These are phyloP conservation scores for Mycena vulgaris DNA, from an alignment of 768 basidiomycete species.

Conservation along the genomic window DNA sequence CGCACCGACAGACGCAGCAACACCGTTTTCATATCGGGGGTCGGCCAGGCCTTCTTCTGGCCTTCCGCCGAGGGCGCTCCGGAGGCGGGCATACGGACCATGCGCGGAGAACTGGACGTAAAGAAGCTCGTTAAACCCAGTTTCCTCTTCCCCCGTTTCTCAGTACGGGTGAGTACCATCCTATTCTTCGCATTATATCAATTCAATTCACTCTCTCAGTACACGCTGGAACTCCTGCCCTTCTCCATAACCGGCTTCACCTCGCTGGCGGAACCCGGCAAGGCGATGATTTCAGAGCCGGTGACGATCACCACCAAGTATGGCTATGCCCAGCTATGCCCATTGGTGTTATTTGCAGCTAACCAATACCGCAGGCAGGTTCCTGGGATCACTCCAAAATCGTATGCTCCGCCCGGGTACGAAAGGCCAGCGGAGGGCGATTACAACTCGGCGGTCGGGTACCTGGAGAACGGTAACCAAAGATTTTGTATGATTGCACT, in stretches of 20 bases:
- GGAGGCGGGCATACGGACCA: constrained; percentile 49
- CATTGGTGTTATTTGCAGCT: too few relatives aligned
- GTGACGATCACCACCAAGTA: constrained; percentile 55
- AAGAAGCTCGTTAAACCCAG: constrained; percentile 59
- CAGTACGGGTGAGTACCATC: constrained; percentile 59
- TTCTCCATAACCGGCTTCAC: constrained; percentile 62
- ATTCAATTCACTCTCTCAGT: constrained; percentile 50
- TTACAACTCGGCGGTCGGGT: constrained; percentile 67
- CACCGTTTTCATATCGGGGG: constrained; percentile 60
- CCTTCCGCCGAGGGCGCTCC: constrained; percentile 51
- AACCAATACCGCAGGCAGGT: constrained; percentile 46
- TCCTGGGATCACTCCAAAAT: constrained; percentile 56
- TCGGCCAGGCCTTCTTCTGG: constrained; percentile 68
- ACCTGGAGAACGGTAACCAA: constrained; percentile 71
- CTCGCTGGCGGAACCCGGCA: constrained; percentile 26
- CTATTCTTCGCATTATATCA: not conserved
- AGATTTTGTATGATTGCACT: constrained; percentile 50
- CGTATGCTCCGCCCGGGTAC: constrained; percentile 70
- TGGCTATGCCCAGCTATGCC: not conserved
- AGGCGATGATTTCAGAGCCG: constrained; percentile 53
- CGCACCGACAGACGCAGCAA: constrained; percentile 56
- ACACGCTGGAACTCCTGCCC: constrained; percentile 59
- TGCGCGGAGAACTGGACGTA: constrained; percentile 70
- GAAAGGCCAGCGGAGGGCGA: constrained; percentile 58
- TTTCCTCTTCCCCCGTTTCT: constrained; percentile 58